These are phyloP conservation scores for Stephania cephalantha DNA, from an alignment of 164 flowering plant species.

Conservation along the genomic window DNA sequence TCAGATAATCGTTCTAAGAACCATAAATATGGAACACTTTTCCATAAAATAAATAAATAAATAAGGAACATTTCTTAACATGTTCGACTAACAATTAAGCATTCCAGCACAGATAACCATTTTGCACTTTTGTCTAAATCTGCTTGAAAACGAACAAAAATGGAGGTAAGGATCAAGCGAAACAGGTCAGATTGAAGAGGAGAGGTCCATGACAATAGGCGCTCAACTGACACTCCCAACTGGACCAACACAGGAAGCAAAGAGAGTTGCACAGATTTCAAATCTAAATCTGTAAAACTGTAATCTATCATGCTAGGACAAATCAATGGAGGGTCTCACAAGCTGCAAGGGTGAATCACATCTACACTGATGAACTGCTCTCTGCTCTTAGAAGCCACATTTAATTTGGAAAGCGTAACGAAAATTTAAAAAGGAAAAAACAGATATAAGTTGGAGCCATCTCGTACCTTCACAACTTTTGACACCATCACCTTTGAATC, in stretches of 20 bases:
- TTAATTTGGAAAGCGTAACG: no score
- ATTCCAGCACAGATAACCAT: background rate
- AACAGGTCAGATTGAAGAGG: background rate
- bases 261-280: no score
- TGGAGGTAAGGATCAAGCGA: background rate
- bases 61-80: background rate
- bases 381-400: no score
- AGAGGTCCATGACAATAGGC: no score
- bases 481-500: conserved; percentile 85
- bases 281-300: no score
- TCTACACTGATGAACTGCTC: no score
- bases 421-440: no score
- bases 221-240: no score
- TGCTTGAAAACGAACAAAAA: background rate
- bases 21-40: background rate
- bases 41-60: background rate
- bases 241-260: no score
- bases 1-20: background rate
- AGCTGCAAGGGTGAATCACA: no score
- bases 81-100: background rate
- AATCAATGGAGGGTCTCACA: no score
- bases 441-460: background rate
- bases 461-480: conserved; percentile 70
- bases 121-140: background rate
- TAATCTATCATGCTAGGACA: no score